Base-by-base conservation (phyloP, 2,329 filamentous ascomycete species). In the Penicillium aurantiogriseum region DNA sequence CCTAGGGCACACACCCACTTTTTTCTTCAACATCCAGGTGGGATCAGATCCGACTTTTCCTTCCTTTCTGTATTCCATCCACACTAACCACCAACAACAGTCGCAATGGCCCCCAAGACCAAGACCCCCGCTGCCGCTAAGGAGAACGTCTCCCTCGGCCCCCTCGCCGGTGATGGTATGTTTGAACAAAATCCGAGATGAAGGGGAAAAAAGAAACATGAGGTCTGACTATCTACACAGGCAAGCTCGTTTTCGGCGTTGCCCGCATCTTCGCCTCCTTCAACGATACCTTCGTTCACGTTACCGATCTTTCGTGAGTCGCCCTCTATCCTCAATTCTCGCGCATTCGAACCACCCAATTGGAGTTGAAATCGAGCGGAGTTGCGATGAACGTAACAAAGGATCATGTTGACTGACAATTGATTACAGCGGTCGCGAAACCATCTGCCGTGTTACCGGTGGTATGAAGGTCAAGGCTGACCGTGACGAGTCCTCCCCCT, bases 401-500 rank as follows among this genome's bases (percentile, higher is more conserved):
- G 56, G 75, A 76, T 70, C 78, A 76, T 70, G 78, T 66, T 82
- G 81, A 82, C 85, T 88, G 82, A 88, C 82, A 76, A 79, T 85
- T 36, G 21, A 5, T 46, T 60, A 54, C 84, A 95, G 91, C 83
- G 94, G 94, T 84, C 94, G 94, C 83, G 94, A 99, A 90, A 99
- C 95, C 83, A 97, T 99, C 85, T 91, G 88, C 88, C 92, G 94
- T 91, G 93, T 99, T 72, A 99, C 95, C 75, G 94, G 95, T 85
- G 95, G 95, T 79, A 99, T 99, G 94, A 99, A 99, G 88, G 94
- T 99, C 88, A 99, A 99, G 90, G 92, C 92, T 81, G 92, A 99
- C 79, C 93, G 94, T 87, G 94, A 99, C 84, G 94, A 99, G 86
- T 97, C 93, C 76, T 97, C 94, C 71, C 94, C 94, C 75, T 99